These are phyloP conservation scores for Candida glucosophila DNA, from an alignment of 1,139 yeast genomes.

Conservation along the genomic window DNA sequence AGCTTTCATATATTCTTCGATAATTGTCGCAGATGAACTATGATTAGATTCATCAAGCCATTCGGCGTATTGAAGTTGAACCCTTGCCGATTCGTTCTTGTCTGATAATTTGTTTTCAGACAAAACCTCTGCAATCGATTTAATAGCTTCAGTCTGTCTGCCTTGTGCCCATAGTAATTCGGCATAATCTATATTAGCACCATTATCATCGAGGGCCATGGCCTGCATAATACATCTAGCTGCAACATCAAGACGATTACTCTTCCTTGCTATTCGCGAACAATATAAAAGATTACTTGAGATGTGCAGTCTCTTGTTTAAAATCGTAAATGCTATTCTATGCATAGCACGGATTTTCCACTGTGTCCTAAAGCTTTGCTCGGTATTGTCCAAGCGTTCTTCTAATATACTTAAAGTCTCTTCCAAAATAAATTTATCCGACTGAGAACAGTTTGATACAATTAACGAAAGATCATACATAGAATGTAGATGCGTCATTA, in stretches of 20 bases:
- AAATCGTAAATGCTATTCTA: slow-evolving; percentile 43
- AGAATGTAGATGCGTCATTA: slow-evolving; percentile 61
- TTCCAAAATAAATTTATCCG: slow-evolving; percentile 6
- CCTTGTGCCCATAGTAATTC: slow-evolving; percentile 87
- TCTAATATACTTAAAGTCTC: slow-evolving; percentile 18
- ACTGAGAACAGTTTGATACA: slow-evolving; percentile 8
- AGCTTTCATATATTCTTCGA: slow-evolving; percentile 59
- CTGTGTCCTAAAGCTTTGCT: slow-evolving; percentile 54
- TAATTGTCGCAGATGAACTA: slow-evolving; percentile 67
- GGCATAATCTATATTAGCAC: slow-evolving; percentile 74
- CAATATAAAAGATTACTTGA: slow-evolving; percentile 49
- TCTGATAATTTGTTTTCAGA: slow-evolving; percentile 11
- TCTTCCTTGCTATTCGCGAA: slow-evolving; percentile 61
- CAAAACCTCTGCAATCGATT: slow-evolving; percentile 43
- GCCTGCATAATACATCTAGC: slow-evolving; percentile 68
- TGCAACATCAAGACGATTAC: slow-evolving; percentile 65
- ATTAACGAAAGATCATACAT: slow-evolving; percentile 50
- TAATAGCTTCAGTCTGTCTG: slow-evolving; percentile 78
- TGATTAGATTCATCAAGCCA: slow-evolving; percentile 90
- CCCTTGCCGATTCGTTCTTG: slow-evolving; percentile 30
- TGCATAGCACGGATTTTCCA: slow-evolving; percentile 56
- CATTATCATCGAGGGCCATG: slow-evolving; percentile 35
- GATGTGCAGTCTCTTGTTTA: slow-evolving; percentile 19
- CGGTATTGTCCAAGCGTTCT: slow-evolving; percentile 40
- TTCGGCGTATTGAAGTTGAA: slow-evolving; percentile 69